Base-by-base conservation (phyloP, 768 basidiomycete species). In the Lyophyllum shimeji region DNA sequence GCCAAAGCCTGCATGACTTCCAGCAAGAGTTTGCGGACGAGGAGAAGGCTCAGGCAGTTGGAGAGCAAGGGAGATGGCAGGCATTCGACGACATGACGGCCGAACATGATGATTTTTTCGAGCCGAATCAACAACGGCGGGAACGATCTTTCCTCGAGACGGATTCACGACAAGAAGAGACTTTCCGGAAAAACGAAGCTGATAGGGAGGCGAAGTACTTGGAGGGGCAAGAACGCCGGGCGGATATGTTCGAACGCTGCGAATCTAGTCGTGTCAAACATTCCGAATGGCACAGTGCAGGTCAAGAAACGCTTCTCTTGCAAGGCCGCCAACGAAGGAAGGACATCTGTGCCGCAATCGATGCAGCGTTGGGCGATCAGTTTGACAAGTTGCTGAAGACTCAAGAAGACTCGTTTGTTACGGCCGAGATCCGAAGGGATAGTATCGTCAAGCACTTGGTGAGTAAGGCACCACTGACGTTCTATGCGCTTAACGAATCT, bases 21-120 rank as follows among this genome's bases (percentile, higher is more conserved):
- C 48, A 45, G 42, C 15, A 44, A 15, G 42, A 49, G 20, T 55
- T 50, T 18, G 18, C 42, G n/a, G 21, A 55, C 8, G 54, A 55
- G 21, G 54, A 55, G 47, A 42, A 8, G 12, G 5, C 12, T 17
- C 54, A 55, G 25, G 23, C 29, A 13, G 42, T 18, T 13, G 47
- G 54, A 34, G 54, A 55, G 48, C 31, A 23, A 8, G 18, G 24
- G 27, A n/a, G 54, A 20, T 29, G 15, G 9, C 27, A 43, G 23
- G 48, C 44, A 9, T 55, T 55, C 21, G 48, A 50, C 18, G 1
- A 45, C 9, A 20, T 33, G 29, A 37, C 50, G 29, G 13, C 27
- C 7, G 13, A 9, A 15, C 29, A 43, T 27, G 23, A 50, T 11
- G 48, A 33, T 2, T 8, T n/a, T 1, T 50, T 55, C 18, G 23